A percentile compares a stretch with the other conserved stretches of the same genome.
phyloP scores from a whole-genome alignment of 805 yeast species.

The Yamadazyma tumulicola region DNA sequence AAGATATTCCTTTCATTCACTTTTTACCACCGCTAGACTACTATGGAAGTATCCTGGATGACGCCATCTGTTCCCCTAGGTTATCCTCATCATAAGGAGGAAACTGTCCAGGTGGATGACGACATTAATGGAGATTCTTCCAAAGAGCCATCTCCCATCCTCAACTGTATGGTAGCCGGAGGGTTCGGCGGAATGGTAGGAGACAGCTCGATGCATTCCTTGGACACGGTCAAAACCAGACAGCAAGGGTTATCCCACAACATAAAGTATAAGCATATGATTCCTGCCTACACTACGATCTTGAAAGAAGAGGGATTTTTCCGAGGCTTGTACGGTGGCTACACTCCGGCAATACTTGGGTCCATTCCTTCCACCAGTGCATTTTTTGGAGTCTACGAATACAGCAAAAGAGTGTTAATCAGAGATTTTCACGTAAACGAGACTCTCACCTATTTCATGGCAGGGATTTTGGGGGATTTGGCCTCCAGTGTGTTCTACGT shows the following conservation, averaged over 20 bases:
- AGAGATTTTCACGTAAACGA: constrained; percentile 65
- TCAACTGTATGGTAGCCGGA: constrained; percentile 78
- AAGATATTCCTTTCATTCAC: neutral
- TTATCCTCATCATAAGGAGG: constrained; percentile 23
- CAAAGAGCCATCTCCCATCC: constrained; percentile 37
- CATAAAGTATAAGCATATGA: constrained; percentile 67
- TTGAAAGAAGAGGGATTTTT: constrained; percentile 77
- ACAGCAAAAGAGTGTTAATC: constrained; percentile 67
- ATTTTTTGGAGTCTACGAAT: constrained; percentile 91
- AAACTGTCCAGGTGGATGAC: neutral
- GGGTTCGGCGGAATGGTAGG: constrained; percentile 94
- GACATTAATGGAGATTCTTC: neutral
- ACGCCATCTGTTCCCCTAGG: constrained; percentile 36
- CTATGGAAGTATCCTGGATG: constrained; percentile 11
- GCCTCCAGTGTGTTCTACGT: constrained; percentile 87
- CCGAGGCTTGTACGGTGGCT: constrained; percentile 89
- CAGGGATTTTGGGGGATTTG: constrained; percentile 93
- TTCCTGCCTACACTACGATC: constrained; percentile 74
- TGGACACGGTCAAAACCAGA: constrained; percentile 94
- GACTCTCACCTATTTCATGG: constrained; percentile 71
- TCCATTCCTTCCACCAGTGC: constrained; percentile 91
- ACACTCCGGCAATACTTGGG: constrained; percentile 87
- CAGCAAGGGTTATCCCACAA: constrained; percentile 89
- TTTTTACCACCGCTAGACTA: no score
- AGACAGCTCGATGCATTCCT: constrained; percentile 89